Percentiles rank a stretch among this genome's conserved stretches.
Conservation (phyloP, 2,329 filamentous ascomycete species). For the Arthroderma sp. region DNA sequence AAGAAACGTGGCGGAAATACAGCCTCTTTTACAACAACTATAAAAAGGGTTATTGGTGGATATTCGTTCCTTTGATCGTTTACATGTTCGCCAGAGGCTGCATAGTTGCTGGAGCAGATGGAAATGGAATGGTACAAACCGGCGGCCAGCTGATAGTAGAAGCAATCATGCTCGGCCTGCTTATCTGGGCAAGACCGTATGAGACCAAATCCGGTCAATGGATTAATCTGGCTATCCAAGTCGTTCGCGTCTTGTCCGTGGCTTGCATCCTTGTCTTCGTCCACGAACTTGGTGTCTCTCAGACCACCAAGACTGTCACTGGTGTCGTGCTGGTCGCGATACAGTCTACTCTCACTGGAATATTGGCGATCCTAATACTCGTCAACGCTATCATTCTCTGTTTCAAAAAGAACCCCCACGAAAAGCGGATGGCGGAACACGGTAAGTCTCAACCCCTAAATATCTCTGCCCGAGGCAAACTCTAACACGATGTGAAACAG, state of each 20-base stretch:
- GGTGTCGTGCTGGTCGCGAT: slow-evolving; percentile 89
- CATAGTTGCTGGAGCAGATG: slow-evolving; percentile 71
- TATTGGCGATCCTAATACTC: slow-evolving; percentile 73
- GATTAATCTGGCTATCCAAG: slow-evolving; percentile 85
- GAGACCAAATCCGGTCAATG: slow-evolving; percentile 77
- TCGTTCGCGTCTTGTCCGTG: slow-evolving; percentile 78
- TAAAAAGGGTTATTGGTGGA: slow-evolving; percentile 91
- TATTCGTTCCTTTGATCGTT: slow-evolving; percentile 77
- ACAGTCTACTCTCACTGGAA: slow-evolving; percentile 68
- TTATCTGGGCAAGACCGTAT: slow-evolving; percentile 77
- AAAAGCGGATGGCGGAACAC: slow-evolving; percentile 74
- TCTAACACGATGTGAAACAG: slow-evolving; percentile 29
- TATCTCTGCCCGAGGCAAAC: not conserved
- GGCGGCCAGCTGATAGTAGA: slow-evolving; percentile 72
- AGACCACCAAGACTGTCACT: slow-evolving; percentile 88
- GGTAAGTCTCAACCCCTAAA: slow-evolving; percentile 45
- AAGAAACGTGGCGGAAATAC: slow-evolving; percentile 87
- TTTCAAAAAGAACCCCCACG: slow-evolving; percentile 80
- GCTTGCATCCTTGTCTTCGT: slow-evolving; percentile 86
- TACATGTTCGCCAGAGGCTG: slow-evolving; percentile 87
- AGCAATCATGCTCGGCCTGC: slow-evolving; percentile 58
- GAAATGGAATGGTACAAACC: slow-evolving; percentile 70
- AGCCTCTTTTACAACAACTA: slow-evolving; percentile 95
- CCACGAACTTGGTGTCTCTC: slow-evolving; percentile 73
- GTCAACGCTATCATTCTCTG: slow-evolving; percentile 78